phyloP scores from a whole-genome alignment of 2,329 filamentous ascomycete genomes.

The Fusarium anguioides region DNA sequence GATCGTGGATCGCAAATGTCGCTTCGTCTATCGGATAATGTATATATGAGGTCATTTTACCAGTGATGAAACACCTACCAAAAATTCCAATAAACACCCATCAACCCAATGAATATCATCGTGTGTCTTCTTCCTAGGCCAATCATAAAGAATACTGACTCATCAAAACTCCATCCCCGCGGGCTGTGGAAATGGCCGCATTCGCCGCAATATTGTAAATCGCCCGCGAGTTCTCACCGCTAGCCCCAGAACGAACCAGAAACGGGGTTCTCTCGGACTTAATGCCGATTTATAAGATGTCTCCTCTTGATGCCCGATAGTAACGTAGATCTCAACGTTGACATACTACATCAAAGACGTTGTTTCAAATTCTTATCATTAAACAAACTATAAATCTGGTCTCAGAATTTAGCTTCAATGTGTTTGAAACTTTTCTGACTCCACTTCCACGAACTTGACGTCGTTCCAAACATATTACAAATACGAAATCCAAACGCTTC shows the following conservation, averaged over 20 bases:
- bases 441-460: background rate
- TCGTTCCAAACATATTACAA: conserved; percentile 24
- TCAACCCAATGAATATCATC: conserved; percentile 6
- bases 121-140: conserved; percentile 1
- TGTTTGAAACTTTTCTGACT: background rate
- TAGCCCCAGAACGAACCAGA: conserved; percentile 26
- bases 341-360: background rate
- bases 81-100: background rate
- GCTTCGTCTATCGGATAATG: conserved; percentile 8
- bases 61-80: conserved; percentile 22
- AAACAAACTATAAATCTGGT: background rate
- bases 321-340: background rate
- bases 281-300: conserved; percentile 24
- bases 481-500: conserved; percentile 21
- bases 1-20: background rate
- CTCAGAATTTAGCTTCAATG: background rate
- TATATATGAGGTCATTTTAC: conserved; percentile 27
- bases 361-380: background rate
- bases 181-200: conserved; percentile 28
- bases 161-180: conserved; percentile 20
- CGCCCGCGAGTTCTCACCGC: conserved; percentile 26
- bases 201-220: conserved; percentile 28
- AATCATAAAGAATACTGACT: conserved; percentile 33
- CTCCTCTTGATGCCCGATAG: conserved; percentile 18
- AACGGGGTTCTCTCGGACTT: conserved; percentile 29